Base-by-base conservation (phyloP, 495 filamentous ascomycete species). In the Annulohypoxylon maeteangense region DNA sequence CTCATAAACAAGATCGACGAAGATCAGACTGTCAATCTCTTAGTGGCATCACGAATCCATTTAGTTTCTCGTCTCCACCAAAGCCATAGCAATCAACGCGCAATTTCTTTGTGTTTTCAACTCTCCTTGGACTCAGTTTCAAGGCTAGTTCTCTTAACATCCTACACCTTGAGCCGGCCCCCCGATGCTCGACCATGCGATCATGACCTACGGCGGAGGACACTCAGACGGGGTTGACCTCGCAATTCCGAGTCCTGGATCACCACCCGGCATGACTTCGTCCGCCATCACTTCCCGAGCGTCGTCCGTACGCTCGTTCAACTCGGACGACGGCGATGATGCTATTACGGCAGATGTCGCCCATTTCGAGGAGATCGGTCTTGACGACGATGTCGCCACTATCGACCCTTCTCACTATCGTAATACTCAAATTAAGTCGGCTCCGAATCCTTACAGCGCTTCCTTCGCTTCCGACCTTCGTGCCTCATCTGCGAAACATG, bases 321-420 rank as follows among this genome's bases (percentile, higher is more conserved):
- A 88, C 48, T 90, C 90, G 44, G 91, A 90, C 70, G 62, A 66
- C 3, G 75, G 53, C 12, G 85, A 89, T 29, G 87, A 89, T 62
- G 86, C 84, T 62, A 86, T 87, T 64, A 84, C 92, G 44, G 86
- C 88, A 32, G 91, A 95, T 75, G 86, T 89, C 42, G 86, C 85
- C 55, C 90, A 98, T 74, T 98, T 98, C 74, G 95, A 99, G 78
- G 95, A 98, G 55, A 97, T 98, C 70, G 92, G 91, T 8, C 87
- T 99, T 7, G 87, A 91, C 50, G 93, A 97, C 74, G 88, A 93
- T 58, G 74, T 76, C 55, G 53, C 60, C 53, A 63, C 76, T 10
- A 40, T 68, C 18, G 77, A 81, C 38, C 68, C 81, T 34, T 78
- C 79, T 27, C 72, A 79, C 54, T 80, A 81, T 36, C 78, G 80